These are phyloP conservation scores for Borovskyia barvae DNA, from an alignment of 208 protist species.

Conservation along the genomic window DNA sequence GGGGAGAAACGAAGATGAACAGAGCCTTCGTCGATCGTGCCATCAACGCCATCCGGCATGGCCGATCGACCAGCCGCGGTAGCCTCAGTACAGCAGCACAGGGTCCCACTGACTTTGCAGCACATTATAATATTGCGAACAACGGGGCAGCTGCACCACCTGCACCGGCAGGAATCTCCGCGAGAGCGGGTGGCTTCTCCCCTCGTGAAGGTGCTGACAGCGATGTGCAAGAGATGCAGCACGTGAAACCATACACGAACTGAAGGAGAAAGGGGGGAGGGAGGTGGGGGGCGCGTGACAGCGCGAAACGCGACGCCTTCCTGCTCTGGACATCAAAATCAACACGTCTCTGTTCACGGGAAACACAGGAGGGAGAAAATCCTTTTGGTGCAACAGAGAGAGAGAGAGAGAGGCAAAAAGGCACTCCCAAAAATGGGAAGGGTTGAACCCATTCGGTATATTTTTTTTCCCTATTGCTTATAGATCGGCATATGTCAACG, in stretches of 20 bases:
- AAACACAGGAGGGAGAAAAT: no score
- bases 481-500: no score
- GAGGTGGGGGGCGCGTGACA: no score
- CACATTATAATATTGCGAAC: conserved; percentile 2
- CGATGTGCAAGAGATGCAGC: conserved; percentile 15
- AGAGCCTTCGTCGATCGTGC: conserved; percentile 17
- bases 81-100: conserved; percentile 4
- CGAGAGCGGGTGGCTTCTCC: neutral
- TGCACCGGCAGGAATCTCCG: neutral
- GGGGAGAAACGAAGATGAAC: conserved; percentile 2
- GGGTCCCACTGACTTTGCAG: neutral
- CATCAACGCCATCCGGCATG: conserved; percentile 7
- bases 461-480: no score
- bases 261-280: no score
- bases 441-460: no score
- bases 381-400: no score
- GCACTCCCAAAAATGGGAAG: no score
- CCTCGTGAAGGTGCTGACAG: neutral
- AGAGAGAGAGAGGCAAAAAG: no score
- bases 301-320: no score
- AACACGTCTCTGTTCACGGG: no score
- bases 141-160: neutral
- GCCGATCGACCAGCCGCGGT: neutral
- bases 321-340: no score
- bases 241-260: conserved; percentile 6